Base-by-base conservation (phyloP, 2,329 filamentous ascomycete species). In the Epichloe gansuensis region DNA sequence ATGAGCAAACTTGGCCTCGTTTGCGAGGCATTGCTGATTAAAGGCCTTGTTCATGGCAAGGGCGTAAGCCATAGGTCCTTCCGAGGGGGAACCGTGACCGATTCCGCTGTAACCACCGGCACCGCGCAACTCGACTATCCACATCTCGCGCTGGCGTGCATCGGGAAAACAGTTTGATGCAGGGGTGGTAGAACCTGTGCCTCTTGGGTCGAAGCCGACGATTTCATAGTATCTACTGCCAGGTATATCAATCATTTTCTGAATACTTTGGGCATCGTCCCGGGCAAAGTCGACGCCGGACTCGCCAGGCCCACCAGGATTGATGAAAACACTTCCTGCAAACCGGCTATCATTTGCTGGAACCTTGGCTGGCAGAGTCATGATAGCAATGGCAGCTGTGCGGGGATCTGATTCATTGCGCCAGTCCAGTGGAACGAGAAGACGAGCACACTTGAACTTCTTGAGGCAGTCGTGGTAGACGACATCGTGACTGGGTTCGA, bases 271-370 rank as follows among this genome's bases (percentile, higher is more conserved):
- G n/a, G 21, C 46, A 6, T 15, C 15, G 8, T 13, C 4, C 9
- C 13, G 12, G 8, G 65, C 44, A 13, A 62, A 55, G 0, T 31
- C 27, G 4, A 71, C 62, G 7, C 72, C 71, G 1, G 68, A 69
- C 4, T 60, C 67, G 7, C 71, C 69, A 0, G 71, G 72, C 0
- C 72, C 72, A 34, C 72, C 72, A 1, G 71, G 71, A 59, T 73
- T 73, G 46, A 61, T 56, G 54, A 74, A 61, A 38, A 73, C 60
- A 45, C 69, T 67, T 27, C 72, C 72, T 21, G 64, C 69, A 48
- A 68, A 73, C 36, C 61, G 54, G 3, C 63, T 61, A 51, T 69
- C 65, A 23, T 58, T 43, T 17, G 66, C 61, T 3, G 62, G 52
- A 5, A 73, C 71, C 4, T 55, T 56, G 25, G 71, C 70, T 0